Conservation (phyloP, 805 yeast genomes). For the Candida nanaspora region DNA sequence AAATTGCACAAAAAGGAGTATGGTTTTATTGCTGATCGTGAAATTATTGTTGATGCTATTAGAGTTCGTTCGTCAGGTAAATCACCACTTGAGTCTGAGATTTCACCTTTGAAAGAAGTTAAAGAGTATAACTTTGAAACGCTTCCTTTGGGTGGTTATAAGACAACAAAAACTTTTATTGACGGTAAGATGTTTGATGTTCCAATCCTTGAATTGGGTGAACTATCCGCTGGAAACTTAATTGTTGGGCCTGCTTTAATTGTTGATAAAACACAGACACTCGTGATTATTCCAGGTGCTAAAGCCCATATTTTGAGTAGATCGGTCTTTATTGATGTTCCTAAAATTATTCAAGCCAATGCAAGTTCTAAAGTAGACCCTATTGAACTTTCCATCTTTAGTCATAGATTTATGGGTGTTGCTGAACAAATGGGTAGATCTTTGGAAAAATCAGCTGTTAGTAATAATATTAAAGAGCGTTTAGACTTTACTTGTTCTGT, state of each 20-base stretch:
- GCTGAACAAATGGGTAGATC: conserved; percentile 37
- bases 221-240: conserved; percentile 37
- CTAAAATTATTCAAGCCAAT: conserved; percentile 6
- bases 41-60: conserved; percentile 54
- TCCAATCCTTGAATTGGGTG: conserved; percentile 30
- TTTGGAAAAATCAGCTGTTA: conserved; percentile 30
- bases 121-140: conserved; percentile 22
- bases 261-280: conserved; percentile 24
- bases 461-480: conserved; percentile 35
- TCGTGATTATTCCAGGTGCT: conserved; percentile 20
- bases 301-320: conserved; percentile 17
- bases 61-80: conserved; percentile 40
- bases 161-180: conserved; percentile 7
- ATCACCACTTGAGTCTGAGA: neutral
- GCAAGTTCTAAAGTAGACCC: conserved; percentile 32
- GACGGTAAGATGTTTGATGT: conserved; percentile 18
- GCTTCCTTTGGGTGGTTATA: conserved; percentile 33
- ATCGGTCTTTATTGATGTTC: conserved; percentile 18
- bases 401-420: conserved; percentile 36
- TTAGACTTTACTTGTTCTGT: conserved; percentile 36
- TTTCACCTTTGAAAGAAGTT: conserved; percentile 18
- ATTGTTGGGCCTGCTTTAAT: conserved; percentile 37
- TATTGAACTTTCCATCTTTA: conserved; percentile 30
- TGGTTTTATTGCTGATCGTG: conserved; percentile 49
- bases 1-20: conserved; percentile 52